Percentiles rank a stretch among this genome's conserved stretches.
Conservation (phyloP, 176 grass and related monocot species). For the Aegilops tauschii region DNA sequence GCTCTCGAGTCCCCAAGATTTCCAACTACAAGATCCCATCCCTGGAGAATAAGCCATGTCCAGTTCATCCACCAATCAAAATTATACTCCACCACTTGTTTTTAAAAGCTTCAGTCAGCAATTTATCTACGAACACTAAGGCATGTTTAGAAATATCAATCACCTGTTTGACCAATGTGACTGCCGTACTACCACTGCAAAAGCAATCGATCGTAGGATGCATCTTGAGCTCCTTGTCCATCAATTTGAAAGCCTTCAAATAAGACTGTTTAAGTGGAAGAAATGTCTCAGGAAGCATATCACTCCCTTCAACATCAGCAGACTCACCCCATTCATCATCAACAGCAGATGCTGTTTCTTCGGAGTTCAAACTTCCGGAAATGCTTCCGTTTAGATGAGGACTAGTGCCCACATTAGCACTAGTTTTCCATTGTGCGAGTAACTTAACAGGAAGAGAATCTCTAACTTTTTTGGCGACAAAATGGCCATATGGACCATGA, state of each 20-base stretch:
- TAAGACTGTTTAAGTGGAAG: slow-evolving; percentile 88
- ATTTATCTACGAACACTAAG: slow-evolving; percentile 21
- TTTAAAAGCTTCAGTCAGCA: background rate
- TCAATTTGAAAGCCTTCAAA: slow-evolving; percentile 87
- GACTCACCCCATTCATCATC: slow-evolving; percentile 82
- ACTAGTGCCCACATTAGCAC: slow-evolving; percentile 39
- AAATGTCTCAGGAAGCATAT: slow-evolving; percentile 82
- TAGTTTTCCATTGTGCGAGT: slow-evolving; percentile 60
- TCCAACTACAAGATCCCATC: slow-evolving; percentile 89
- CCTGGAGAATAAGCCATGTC: slow-evolving; percentile 61
- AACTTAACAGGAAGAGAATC: slow-evolving; percentile 95
- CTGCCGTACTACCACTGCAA: slow-evolving; percentile 93
- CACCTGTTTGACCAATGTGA: slow-evolving; percentile 96
- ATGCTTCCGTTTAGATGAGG: slow-evolving; percentile 62
- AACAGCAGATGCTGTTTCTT: slow-evolving; percentile 62
- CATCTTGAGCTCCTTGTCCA: slow-evolving; percentile 94
- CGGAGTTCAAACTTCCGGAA: slow-evolving; percentile 65
- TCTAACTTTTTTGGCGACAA: slow-evolving; percentile 96
- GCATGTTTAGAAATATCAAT: slow-evolving; percentile 30
- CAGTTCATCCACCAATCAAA: slow-evolving; percentile 33
- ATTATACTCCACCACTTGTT: slow-evolving; percentile 9
- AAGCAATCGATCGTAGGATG: slow-evolving; percentile 92
- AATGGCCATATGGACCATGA: slow-evolving; percentile 92
- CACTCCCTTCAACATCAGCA: slow-evolving; percentile 45
- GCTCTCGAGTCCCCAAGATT: slow-evolving; percentile 99